Percentiles rank a stretch among this genome's conserved stretches.
Evolutionary conservation across 2,329 filamentous ascomycete genomes (phyloP).

Genomic region (Eutypella sp.): DNA sequence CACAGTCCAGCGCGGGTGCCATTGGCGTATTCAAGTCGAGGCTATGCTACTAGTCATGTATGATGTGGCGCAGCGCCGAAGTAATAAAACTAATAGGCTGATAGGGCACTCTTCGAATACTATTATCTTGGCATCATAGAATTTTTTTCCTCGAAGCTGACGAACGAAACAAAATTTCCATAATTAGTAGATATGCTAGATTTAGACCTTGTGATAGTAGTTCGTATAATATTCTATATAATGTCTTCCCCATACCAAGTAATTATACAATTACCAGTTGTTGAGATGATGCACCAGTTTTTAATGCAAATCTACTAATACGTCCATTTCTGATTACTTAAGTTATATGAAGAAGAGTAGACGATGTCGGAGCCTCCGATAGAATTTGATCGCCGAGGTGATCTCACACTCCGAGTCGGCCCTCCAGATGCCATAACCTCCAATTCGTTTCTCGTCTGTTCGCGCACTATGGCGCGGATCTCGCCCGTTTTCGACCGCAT

Average conservation of each 20-base stretch:
- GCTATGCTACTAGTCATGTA: not conserved
- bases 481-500: conserved; percentile 10
- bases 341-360: not conserved
- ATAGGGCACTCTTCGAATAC: not conserved
- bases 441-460: conserved; percentile 4
- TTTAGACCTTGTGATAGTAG: too few species aligned
- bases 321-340: not conserved
- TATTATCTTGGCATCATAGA: not conserved
- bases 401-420: conserved; percentile 5
- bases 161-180: not conserved
- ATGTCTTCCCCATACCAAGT: not conserved
- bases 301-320: not conserved
- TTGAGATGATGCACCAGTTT: not conserved
- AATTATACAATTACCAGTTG: not conserved
- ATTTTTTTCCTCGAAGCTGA: not conserved
- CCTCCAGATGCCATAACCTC: not conserved
- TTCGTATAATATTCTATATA: not conserved
- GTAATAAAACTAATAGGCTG: not conserved
- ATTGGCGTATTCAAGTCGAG: not conserved
- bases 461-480: conserved; percentile 3
- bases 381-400: conserved; percentile 7
- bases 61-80: not conserved
- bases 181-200: too few species aligned
- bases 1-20: not conserved
- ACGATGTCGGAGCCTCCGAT: not conserved